Evolutionary conservation across 192 early-diverging fungal species (phyloP).

Genomic region (Mortierella hygrophila): DNA sequence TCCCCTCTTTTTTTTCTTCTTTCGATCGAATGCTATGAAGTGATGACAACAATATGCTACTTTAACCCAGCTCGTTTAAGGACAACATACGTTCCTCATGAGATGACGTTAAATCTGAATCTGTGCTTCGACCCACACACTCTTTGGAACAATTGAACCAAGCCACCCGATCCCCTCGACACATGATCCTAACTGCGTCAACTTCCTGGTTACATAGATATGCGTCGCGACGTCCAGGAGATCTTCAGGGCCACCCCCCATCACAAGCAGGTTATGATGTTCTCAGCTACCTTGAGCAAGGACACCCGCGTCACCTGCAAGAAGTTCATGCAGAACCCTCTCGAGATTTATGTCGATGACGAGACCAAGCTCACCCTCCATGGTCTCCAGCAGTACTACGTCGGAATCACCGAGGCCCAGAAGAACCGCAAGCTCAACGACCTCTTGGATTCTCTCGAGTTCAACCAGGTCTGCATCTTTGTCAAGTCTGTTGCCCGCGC

Average conservation of each 20-base stretch:
- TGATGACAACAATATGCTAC: constrained; percentile 69
- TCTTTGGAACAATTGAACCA: not conserved
- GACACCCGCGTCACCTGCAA: constrained; percentile 95
- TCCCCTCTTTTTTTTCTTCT: not conserved
- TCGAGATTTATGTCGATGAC: constrained; percentile 98
- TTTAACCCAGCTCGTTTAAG: constrained; percentile 87
- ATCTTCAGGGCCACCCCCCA: constrained; percentile 95
- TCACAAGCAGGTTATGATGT: constrained; percentile 99
- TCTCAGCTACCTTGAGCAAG: constrained; percentile 94
- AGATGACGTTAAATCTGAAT: constrained; percentile 52
- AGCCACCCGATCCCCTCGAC: not conserved
- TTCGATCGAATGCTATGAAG: constrained; percentile 20
- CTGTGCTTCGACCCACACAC: not conserved
- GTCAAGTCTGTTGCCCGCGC: constrained; percentile 93
- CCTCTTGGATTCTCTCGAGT: constrained; percentile 93
- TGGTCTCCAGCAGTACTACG: constrained; percentile 96
- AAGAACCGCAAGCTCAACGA: constrained; percentile 97
- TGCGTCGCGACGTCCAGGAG: constrained; percentile 97
- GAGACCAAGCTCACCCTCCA: constrained; percentile 98
- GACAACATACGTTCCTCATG: constrained; percentile 56
- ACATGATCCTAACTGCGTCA: not conserved
- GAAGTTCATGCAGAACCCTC: constrained; percentile 97
- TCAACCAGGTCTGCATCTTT: constrained; percentile 99
- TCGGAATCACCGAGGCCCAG: constrained; percentile 83
- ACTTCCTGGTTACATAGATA: constrained; percentile 69